Base-by-base conservation (phyloP, 768 basidiomycete species). In the Phanerodontia chrysosporium region DNA sequence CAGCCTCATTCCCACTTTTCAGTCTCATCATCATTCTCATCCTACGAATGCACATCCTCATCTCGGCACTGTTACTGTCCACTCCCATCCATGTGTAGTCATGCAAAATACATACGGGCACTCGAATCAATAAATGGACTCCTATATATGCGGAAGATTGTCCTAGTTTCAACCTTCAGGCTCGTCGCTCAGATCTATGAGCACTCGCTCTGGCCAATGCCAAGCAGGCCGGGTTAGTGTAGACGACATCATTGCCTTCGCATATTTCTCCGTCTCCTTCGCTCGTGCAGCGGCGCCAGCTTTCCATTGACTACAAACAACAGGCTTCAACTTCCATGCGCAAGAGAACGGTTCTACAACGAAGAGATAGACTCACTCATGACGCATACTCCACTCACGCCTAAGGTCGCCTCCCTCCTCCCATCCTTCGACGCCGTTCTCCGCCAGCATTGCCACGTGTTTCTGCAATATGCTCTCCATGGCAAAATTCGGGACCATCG, bases 401-500 rank as follows among this genome's bases (percentile, higher is more conserved):
- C 70, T 72, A 61, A 72, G 79, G 29, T 64, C 63, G 0, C 86
- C 89, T 35, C 67, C 76, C 14, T 70, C 67, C 51, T 76, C 70
- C 86, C 86, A 89, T 18, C 82, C 85, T 18, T 70, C 70, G 27
- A 73, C 66, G 24, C 83, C 82, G 55, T 68, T 79, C 24, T 66
- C 76, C 2, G 80, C 72, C 14, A 82, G 76, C 18, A 76, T 72
- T 7, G 66, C 62, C n/a, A 90, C 70, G 63, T 90, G 81, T 65
- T 78, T 83, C 58, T 81, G 82, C 2, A 90, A 80, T 18, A 78
- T 70, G 62, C 75, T 83, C 65, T 90, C 86, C 62, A 86, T 72
- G 1, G 78, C 67, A 65, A 84, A 81, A 67, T 90, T 90, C 0
- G 87, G 84, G 62, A 87, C 78, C 70, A 90, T 75, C 1, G 85